These are phyloP conservation scores for Dendrostoma leiphaemia DNA, from an alignment of 2,329 filamentous ascomycete genomes.

Conservation along the genomic window DNA sequence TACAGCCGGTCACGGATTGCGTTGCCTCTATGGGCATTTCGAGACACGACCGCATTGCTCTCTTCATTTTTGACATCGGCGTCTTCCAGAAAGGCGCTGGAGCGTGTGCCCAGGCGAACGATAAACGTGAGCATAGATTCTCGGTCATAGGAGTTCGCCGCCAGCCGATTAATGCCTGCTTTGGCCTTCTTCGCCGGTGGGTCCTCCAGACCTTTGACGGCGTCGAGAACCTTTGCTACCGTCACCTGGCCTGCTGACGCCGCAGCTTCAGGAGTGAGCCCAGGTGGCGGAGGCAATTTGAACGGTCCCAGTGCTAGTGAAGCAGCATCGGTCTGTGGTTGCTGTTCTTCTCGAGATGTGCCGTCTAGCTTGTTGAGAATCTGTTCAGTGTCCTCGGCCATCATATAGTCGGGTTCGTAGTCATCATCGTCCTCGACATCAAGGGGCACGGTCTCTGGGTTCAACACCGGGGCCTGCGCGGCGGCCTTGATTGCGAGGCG, in stretches of 20 bases:
- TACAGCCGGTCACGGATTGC: constrained; percentile 79
- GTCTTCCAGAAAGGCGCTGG: constrained; percentile 68
- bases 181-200: constrained; percentile 58
- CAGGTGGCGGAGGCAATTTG: constrained; percentile 73
- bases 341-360: constrained; percentile 54
- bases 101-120: constrained; percentile 78
- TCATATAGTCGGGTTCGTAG: constrained; percentile 84
- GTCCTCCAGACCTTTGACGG: constrained; percentile 73
- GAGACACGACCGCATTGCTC: constrained; percentile 31
- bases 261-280: constrained; percentile 69
- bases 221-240: constrained; percentile 73
- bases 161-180: constrained; percentile 78
- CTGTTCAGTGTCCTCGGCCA: constrained; percentile 74
- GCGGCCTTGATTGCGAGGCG: constrained; percentile 46
- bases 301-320: constrained; percentile 72
- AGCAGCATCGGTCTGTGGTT: constrained; percentile 46
- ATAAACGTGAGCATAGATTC: constrained; percentile 92
- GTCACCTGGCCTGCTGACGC: constrained; percentile 73
- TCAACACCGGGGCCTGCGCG: constrained; percentile 44
- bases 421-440: constrained; percentile 80
- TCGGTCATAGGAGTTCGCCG: constrained; percentile 78
- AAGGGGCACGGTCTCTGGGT: constrained; percentile 58
- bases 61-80: constrained; percentile 56
- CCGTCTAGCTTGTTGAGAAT: constrained; percentile 75
- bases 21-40: constrained; percentile 49